Evolutionary conservation across 169 alveolate species (phyloP).

Genomic region (Babesia divergens): DNA sequence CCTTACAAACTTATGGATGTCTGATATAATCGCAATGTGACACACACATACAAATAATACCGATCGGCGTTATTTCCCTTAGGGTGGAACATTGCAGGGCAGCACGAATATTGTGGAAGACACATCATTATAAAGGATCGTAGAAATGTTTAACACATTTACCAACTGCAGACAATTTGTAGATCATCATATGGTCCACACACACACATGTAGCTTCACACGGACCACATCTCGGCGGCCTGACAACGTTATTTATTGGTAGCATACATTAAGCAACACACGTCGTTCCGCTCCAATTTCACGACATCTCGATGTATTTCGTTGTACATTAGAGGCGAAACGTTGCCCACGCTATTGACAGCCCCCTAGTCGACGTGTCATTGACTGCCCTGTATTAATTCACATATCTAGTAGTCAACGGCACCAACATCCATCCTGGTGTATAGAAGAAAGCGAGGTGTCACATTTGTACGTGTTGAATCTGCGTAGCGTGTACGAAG

Average conservation of each 20-base stretch:
- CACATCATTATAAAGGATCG: background rate
- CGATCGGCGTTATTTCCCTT: background rate
- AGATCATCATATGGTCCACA: background rate
- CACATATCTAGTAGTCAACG: no score
- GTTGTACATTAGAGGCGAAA: slow-evolving; percentile 3
- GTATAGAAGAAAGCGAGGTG: background rate
- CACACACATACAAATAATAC: background rate
- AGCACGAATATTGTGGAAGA: background rate
- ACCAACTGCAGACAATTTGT: no score
- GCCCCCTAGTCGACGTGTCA: background rate
- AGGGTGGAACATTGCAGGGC: no score
- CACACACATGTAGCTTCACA: slow-evolving; percentile 1
- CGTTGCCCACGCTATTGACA: background rate
- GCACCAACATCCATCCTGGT: no score
- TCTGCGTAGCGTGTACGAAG: background rate
- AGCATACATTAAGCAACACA: slow-evolving; percentile 11
- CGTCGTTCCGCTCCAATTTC: background rate
- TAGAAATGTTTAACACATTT: background rate
- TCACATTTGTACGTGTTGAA: background rate
- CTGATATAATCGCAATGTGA: background rate
- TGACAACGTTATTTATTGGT: background rate
- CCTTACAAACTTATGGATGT: no score
- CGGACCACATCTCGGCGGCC: background rate
- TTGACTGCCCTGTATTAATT: no score
- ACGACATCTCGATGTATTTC: background rate